Evolutionary conservation across 2,329 filamentous ascomycete species (phyloP), one percentile per base, ranked within the genome.

Genomic region (Xylariaceae sp.): DNA sequence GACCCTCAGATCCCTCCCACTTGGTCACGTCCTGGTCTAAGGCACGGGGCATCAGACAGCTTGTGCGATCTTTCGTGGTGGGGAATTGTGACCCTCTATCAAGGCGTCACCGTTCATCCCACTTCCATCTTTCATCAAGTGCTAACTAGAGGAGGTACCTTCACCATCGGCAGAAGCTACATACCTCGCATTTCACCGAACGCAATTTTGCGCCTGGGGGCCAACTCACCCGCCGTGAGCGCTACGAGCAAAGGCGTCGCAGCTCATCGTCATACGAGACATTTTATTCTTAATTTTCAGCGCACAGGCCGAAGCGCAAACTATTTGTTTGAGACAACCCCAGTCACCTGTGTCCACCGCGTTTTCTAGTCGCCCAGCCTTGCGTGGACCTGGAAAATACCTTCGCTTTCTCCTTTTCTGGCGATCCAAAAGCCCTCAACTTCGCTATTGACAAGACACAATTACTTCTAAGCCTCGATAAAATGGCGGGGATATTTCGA

Each of bases 401-500:
- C 62, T 54, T 62, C 60, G 55, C 61, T 68, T 65, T 70, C 63
- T 57, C 57, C 56, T 53, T 56, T 51, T 50, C 57, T 45, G 55
- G 44, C 43, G 54, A 65, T 52, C 54, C 50, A 48, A 37, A 46
- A 51, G 42, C 48, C 54, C 48, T 48, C 46, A 19, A 46, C 49
- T 47, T 54, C 40, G 48, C 43, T 52, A 59, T 45, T 56, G 45
- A 55, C 44, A 48, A 50, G 52, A 50, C 21, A 56, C 52, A 69
- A 58, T 56, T 54, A 54, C 44, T 45, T 56, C 44, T 52, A 29
- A 47, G 41, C 47, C 40, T 23, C 66, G 65, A 62, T 73, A 81
- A 65, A 77, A 98, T 98, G 93, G 90, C 91, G 70, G 90, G 91
- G 68, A 80, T 99, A 74, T 96, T 99, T 77, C 90, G 89, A 73